phyloP scores from a whole-genome alignment of 1,139 yeast genomes.

The Arxiozyma heterogenica region DNA sequence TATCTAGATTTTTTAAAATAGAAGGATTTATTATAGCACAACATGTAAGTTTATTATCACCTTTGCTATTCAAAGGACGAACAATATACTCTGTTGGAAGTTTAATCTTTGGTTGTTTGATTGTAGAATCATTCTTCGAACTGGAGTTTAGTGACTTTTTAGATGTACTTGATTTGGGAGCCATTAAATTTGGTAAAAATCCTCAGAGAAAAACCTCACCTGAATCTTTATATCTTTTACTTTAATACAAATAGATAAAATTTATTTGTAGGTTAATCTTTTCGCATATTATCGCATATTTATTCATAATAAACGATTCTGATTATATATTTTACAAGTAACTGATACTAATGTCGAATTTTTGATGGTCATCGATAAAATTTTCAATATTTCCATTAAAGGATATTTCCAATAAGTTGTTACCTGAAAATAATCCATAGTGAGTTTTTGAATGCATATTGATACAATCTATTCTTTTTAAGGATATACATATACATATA shows the following conservation, averaged over 20 bases:
- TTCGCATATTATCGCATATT: too few relatives aligned
- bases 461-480: not conserved
- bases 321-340: not conserved
- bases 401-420: not conserved
- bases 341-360: not conserved
- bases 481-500: not conserved
- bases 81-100: slow-evolving; percentile 42
- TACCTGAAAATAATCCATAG: not conserved
- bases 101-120: slow-evolving; percentile 30
- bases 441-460: too few relatives aligned
- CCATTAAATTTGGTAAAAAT: slow-evolving; percentile 13
- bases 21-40: slow-evolving; percentile 45
- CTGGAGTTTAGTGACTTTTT: slow-evolving; percentile 25
- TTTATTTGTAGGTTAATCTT: not conserved
- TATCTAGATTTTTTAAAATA: slow-evolving; percentile 44
- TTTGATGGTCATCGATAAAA: not conserved
- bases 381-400: not conserved
- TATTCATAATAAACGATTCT: not conserved
- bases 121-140: slow-evolving; percentile 10
- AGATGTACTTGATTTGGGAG: slow-evolving; percentile 24
- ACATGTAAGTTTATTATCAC: slow-evolving; percentile 32
- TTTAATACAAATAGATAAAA: not conserved
- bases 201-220: not conserved
- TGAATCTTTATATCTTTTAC: not conserved
- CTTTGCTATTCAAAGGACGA: slow-evolving; percentile 41